Evolutionary conservation across 352 stramenopile genomes (phyloP).

Genomic region (Phytophthora sansomeana): DNA sequence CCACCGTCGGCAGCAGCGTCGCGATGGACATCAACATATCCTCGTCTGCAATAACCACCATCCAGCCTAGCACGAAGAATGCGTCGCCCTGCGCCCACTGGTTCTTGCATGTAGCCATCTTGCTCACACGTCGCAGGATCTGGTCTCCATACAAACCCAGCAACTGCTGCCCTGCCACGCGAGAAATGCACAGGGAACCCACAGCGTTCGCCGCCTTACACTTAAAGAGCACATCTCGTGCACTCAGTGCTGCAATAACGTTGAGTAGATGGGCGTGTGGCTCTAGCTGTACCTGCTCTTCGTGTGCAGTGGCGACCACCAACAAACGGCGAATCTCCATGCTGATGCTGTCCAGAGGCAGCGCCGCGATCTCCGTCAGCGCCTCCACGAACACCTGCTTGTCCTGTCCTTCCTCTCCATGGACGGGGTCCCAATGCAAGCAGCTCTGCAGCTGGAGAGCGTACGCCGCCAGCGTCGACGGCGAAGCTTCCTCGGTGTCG

Average conservation of each 20-base stretch:
- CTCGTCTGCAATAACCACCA: slow-evolving; percentile 76
- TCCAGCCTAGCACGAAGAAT: slow-evolving; percentile 79
- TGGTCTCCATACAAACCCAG: slow-evolving; percentile 52
- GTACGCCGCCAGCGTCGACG: too few relatives aligned
- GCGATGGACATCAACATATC: slow-evolving; percentile 43
- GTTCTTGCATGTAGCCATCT: slow-evolving; percentile 76
- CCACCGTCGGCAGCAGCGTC: slow-evolving; percentile 51
- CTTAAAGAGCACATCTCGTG: slow-evolving; percentile 78
- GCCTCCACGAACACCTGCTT: slow-evolving; percentile 75
- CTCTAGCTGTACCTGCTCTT: background rate
- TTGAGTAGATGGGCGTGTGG: slow-evolving; percentile 37
- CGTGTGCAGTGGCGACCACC: slow-evolving; percentile 33
- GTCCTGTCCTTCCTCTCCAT: slow-evolving; percentile 16
- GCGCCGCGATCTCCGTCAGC: slow-evolving; percentile 73
- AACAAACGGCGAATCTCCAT: slow-evolving; percentile 79
- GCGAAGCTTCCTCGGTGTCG: too few relatives aligned
- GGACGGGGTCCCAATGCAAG: slow-evolving; percentile 49
- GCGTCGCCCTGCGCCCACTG: slow-evolving; percentile 81
- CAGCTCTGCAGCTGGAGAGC: slow-evolving; percentile 37
- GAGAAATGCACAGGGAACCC: slow-evolving; percentile 76
- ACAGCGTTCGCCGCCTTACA: slow-evolving; percentile 83
- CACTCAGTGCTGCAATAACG: slow-evolving; percentile 54
- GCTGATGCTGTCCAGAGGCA: slow-evolving; percentile 69
- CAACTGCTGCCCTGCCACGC: slow-evolving; percentile 71
- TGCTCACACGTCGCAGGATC: slow-evolving; percentile 48